Conservation (phyloP, 2,329 filamentous ascomycete genomes). For the Stagonosporopsis cucurbitacearum region DNA sequence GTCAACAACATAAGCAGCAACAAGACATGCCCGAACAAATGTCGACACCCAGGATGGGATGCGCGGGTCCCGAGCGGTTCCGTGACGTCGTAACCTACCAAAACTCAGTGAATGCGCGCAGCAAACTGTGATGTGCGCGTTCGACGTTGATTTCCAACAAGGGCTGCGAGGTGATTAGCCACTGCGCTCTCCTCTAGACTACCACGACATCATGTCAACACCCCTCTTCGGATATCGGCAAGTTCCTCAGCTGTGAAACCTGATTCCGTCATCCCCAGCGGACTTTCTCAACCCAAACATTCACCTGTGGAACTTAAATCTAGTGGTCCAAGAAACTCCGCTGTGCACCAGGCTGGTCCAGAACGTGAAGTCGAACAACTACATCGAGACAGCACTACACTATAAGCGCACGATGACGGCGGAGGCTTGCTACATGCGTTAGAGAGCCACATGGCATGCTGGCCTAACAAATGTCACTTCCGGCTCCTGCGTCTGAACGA, state of each 20-base stretch:
- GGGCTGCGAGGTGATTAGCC: neutral
- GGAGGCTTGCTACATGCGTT: neutral
- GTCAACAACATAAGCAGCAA: slow-evolving; percentile 7
- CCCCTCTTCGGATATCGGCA: slow-evolving; percentile 1
- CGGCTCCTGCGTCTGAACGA: neutral
- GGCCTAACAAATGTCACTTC: neutral
- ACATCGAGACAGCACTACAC: neutral
- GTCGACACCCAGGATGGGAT: neutral
- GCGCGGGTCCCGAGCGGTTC: neutral
- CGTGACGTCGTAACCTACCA: neutral
- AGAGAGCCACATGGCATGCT: neutral
- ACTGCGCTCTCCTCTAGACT: neutral
- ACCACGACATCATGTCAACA: neutral
- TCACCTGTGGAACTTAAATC: neutral
- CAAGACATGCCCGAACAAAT: neutral
- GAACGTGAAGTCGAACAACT: neutral
- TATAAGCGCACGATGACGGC: neutral
- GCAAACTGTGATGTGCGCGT: neutral
- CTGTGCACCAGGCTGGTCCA: neutral
- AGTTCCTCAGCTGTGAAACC: neutral
- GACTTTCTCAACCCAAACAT: neutral
- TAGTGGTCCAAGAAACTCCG: neutral
- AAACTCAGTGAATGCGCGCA: neutral
- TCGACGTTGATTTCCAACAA: neutral
- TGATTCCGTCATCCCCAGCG: neutral